A percentile compares a stretch with the other conserved stretches of the same genome.
These are phyloP conservation scores for Trichophyton rubrum DNA, from an alignment of 2,329 filamentous ascomycete genomes.

Conservation along the genomic window DNA sequence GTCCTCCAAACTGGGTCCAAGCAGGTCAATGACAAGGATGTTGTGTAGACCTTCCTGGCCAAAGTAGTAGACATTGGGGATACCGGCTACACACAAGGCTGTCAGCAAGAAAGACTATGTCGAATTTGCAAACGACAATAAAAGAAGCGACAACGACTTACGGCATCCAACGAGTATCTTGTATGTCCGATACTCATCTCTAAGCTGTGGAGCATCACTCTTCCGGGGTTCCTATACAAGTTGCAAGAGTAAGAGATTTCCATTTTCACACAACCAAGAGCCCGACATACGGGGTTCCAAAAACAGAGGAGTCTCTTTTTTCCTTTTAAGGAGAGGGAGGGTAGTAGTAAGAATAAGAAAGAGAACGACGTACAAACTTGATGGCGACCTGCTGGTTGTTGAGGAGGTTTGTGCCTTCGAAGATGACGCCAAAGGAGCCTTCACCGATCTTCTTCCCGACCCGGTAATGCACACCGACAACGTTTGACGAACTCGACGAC, in stretches of 20 bases:
- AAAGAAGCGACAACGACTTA: slow-evolving; percentile 46
- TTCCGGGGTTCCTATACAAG: slow-evolving; percentile 78
- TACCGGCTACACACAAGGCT: slow-evolving; percentile 56
- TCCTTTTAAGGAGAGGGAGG: too few species aligned
- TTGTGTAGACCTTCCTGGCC: slow-evolving; percentile 97
- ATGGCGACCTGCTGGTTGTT: slow-evolving; percentile 99
- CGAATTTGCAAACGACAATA: too few species aligned
- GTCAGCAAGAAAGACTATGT: neutral
- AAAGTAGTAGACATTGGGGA: slow-evolving; percentile 99
- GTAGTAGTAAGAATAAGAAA: neutral
- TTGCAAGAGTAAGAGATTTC: neutral
- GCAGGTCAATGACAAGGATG: slow-evolving; percentile 92
- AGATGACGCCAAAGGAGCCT: slow-evolving; percentile 96
- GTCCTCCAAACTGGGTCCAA: slow-evolving; percentile 89
- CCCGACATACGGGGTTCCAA: slow-evolving; percentile 6
- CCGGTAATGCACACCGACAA: slow-evolving; percentile 95
- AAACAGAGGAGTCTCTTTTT: neutral
- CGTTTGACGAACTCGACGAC: slow-evolving; percentile 86
- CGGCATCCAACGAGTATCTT: slow-evolving; percentile 98
- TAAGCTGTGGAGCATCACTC: slow-evolving; percentile 92
- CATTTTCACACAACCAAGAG: neutral
- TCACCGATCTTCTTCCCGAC: slow-evolving; percentile 99
- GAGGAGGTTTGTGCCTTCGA: slow-evolving; percentile 93
- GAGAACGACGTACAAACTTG: slow-evolving; percentile 68
- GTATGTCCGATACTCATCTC: slow-evolving; percentile 98